Evolutionary conservation across 495 filamentous ascomycete genomes (phyloP).

Genomic region (Podospora sp.): DNA sequence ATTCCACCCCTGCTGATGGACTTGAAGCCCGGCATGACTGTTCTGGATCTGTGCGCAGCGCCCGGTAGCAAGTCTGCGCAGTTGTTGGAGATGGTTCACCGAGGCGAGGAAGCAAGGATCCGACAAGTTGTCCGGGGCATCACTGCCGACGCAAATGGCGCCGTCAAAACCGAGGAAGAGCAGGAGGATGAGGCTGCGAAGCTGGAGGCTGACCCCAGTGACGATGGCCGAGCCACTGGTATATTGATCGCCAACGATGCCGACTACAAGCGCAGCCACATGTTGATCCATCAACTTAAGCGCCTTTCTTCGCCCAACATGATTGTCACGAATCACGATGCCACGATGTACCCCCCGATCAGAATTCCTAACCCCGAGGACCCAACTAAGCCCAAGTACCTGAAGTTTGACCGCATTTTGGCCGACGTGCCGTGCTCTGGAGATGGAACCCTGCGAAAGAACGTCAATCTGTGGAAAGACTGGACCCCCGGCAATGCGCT

Average conservation of each 20-base stretch:
- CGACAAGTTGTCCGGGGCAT: constrained; percentile 58
- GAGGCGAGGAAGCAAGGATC: constrained; percentile 84
- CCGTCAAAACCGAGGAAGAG: constrained; percentile 49
- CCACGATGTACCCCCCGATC: constrained; percentile 91
- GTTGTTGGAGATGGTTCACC: constrained; percentile 89
- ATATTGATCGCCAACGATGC: constrained; percentile 92
- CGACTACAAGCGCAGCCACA: constrained; percentile 92
- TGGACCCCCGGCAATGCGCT: constrained; percentile 84
- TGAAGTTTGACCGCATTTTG: constrained; percentile 95
- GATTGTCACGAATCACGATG: constrained; percentile 97
- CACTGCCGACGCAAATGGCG: constrained; percentile 53
- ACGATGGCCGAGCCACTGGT: constrained; percentile 86
- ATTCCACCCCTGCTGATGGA: constrained; percentile 95
- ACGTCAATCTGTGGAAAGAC: constrained; percentile 88
- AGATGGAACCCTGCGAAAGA: constrained; percentile 91
- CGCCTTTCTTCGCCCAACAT: constrained; percentile 93
- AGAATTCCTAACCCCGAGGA: constrained; percentile 64
- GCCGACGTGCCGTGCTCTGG: constrained; percentile 97
- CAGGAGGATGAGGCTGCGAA: constrained; percentile 51
- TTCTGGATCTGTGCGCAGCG: constrained; percentile 93
- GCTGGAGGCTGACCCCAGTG: constrained; percentile 60
- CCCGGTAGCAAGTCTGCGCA: constrained; percentile 97
- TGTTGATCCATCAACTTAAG: constrained; percentile 97
- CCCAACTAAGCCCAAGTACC: constrained; percentile 63
- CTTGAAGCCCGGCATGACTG: constrained; percentile 83